Percentiles rank a stretch among this genome's conserved stretches.
Evolutionary conservation across 2,329 filamentous ascomycete species (phyloP).

Genomic region (Neoarthrinium moseri): DNA sequence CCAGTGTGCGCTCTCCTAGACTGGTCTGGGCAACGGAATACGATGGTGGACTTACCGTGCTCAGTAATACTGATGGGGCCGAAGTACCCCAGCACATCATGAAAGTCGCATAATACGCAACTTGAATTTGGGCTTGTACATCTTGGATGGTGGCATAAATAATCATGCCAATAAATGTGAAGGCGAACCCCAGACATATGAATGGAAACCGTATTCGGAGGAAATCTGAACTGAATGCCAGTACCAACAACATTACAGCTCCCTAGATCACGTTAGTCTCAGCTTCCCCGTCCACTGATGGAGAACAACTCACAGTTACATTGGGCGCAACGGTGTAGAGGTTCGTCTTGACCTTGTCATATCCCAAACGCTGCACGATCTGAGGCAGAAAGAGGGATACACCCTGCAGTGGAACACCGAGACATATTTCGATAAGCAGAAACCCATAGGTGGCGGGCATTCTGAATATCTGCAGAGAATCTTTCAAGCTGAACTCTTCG

Average conservation of each 20-base stretch:
- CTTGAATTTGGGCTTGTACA: slow-evolving; percentile 56
- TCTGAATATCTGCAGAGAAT: slow-evolving; percentile 51
- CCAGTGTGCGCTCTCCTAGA: too few relatives aligned
- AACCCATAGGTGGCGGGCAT: slow-evolving; percentile 48
- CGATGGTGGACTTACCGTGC: slow-evolving; percentile 24
- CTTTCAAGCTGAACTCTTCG: slow-evolving; percentile 49
- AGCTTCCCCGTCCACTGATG: neutral
- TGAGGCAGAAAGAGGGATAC: slow-evolving; percentile 55
- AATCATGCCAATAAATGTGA: slow-evolving; percentile 76
- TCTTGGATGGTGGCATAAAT: slow-evolving; percentile 71
- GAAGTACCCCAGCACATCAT: slow-evolving; percentile 83
- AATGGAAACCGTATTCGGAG: slow-evolving; percentile 70
- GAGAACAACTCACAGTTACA: slow-evolving; percentile 42
- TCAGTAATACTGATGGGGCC: slow-evolving; percentile 68
- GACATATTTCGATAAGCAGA: slow-evolving; percentile 54
- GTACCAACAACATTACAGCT: slow-evolving; percentile 67
- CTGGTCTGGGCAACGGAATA: neutral
- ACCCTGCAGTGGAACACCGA: slow-evolving; percentile 58
- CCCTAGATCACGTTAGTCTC: slow-evolving; percentile 40
- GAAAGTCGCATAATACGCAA: slow-evolving; percentile 75
- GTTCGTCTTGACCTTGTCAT: slow-evolving; percentile 61
- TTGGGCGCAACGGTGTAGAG: slow-evolving; percentile 82
- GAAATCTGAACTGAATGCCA: slow-evolving; percentile 70
- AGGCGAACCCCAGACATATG: slow-evolving; percentile 68
- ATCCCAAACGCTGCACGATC: slow-evolving; percentile 50